Conservation (phyloP, 495 filamentous ascomycete species). For the Chaetomium fimeti region DNA sequence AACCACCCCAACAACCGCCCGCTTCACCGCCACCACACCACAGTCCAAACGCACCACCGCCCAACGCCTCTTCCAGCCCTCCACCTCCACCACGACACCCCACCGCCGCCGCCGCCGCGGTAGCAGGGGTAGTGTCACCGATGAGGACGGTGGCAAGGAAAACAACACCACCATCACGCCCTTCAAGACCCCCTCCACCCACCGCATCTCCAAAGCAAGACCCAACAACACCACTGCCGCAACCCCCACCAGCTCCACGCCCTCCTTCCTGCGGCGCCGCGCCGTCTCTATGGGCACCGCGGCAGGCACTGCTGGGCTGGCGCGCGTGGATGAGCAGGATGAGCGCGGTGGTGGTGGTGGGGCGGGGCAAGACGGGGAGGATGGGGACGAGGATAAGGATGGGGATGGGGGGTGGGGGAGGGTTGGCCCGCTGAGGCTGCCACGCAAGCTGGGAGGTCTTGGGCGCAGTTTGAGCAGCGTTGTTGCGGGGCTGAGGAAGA, state of each 20-base stretch:
- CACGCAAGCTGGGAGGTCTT: slow-evolving; percentile 55
- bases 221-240: slow-evolving; percentile 31
- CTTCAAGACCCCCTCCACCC: slow-evolving; percentile 44
- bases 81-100: slow-evolving; percentile 1
- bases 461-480: slow-evolving; percentile 75
- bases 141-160: slow-evolving; percentile 34
- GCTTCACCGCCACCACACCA: slow-evolving; percentile 48
- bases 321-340: slow-evolving; percentile 51
- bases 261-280: slow-evolving; percentile 67
- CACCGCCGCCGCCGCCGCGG: slow-evolving; percentile 59
- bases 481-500: slow-evolving; percentile 70
- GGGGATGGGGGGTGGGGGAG: slow-evolving; percentile 39
- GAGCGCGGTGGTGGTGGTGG: slow-evolving; percentile 23
- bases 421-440: slow-evolving; percentile 54
- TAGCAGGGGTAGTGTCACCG: too few relatives aligned
- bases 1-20: slow-evolving; percentile 21
- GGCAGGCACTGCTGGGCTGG: slow-evolving; percentile 33
- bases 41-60: slow-evolving; percentile 60
- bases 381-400: slow-evolving; percentile 27
- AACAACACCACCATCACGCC: slow-evolving; percentile 28
- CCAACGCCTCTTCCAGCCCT: slow-evolving; percentile 46
- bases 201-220: slow-evolving; percentile 24
- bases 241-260: slow-evolving; percentile 59
- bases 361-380: slow-evolving; percentile 26
- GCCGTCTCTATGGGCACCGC: background rate